Percentiles rank a stretch among this genome's conserved stretches.
These are phyloP conservation scores for Spencermartinsiella ligniputridi DNA, from an alignment of 1,139 yeast genomes.

Conservation along the genomic window DNA sequence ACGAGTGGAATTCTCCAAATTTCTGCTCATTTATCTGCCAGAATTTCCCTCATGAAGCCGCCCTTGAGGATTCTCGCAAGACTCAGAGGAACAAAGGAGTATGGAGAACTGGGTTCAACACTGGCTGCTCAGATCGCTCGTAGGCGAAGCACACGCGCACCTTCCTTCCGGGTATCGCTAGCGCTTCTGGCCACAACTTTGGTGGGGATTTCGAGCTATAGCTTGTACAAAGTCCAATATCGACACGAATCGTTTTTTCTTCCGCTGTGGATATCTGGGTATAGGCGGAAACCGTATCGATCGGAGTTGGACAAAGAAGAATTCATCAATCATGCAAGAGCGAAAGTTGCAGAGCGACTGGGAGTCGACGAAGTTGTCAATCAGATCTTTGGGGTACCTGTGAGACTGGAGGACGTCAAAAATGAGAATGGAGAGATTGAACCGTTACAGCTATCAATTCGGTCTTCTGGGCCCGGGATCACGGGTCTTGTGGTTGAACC, in stretches of 20 bases:
- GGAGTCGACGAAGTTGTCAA: slow-evolving; percentile 24
- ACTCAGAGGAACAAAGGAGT: background rate
- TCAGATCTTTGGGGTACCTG: slow-evolving; percentile 18
- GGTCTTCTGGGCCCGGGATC: slow-evolving; percentile 24
- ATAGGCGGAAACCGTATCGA: slow-evolving; percentile 17
- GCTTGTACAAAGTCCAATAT: slow-evolving; percentile 19
- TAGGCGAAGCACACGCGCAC: slow-evolving; percentile 2
- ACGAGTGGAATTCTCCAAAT: no score
- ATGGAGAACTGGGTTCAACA: background rate
- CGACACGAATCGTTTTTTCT: slow-evolving; percentile 20
- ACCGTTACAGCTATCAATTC: slow-evolving; percentile 5
- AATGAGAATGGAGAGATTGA: slow-evolving; percentile 14
- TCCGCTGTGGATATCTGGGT: slow-evolving; percentile 22
- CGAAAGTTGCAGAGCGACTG: slow-evolving; percentile 18
- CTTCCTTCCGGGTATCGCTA: slow-evolving; percentile 9
- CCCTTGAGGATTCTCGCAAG: background rate
- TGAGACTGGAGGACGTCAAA: slow-evolving; percentile 9
- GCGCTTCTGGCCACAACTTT: slow-evolving; percentile 14
- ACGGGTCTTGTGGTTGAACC: slow-evolving; percentile 20
- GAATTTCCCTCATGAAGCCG: background rate
- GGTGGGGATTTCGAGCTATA: slow-evolving; percentile 15
- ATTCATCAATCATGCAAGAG: slow-evolving; percentile 16
- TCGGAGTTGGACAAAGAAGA: slow-evolving; percentile 19
- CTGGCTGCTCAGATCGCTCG: background rate
- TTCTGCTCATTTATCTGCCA: no score